Conservation (phyloP, 257 asterid genomes). For the Phtheirospermum japonicum region DNA sequence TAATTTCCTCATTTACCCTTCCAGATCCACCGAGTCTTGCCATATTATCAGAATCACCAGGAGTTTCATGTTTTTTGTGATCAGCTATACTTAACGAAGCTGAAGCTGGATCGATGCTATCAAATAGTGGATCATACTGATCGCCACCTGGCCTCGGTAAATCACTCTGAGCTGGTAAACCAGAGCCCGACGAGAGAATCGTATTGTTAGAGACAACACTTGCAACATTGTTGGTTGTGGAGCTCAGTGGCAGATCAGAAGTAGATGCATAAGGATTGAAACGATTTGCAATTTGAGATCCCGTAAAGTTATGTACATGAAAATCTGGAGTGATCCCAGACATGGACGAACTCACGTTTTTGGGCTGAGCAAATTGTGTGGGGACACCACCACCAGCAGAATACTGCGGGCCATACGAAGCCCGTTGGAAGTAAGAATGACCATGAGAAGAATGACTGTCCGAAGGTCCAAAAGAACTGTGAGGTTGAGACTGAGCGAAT, state of each 20-base stretch:
- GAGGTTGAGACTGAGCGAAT: constrained; percentile 36
- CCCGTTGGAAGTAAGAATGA: constrained; percentile 37
- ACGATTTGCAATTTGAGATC: constrained; percentile 50
- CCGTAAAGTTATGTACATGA: constrained; percentile 36
- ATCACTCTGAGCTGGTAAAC: constrained; percentile 32
- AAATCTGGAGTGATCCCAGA: constrained; percentile 43
- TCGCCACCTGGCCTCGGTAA: constrained; percentile 44
- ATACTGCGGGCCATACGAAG: constrained; percentile 39
- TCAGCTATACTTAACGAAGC: constrained; percentile 44
- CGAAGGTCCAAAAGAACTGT: constrained; percentile 40
- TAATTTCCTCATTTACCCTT: constrained; percentile 45
- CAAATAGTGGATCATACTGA: constrained; percentile 86
- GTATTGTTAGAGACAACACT: constrained; percentile 37
- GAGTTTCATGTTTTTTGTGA: constrained; percentile 42
- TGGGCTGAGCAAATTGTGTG: constrained; percentile 39
- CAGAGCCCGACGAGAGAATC: constrained; percentile 35
- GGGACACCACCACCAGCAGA: constrained; percentile 36
- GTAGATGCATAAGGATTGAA: constrained; percentile 70
- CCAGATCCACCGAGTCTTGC: constrained; percentile 45
- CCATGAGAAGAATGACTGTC: constrained; percentile 35
- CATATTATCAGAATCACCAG: constrained; percentile 58
- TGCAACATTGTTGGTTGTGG: constrained; percentile 40
- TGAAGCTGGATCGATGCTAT: constrained; percentile 77
- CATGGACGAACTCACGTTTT: constrained; percentile 39
- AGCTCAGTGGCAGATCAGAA: constrained; percentile 59